phyloP scores from a whole-genome alignment of 2,329 filamentous ascomycete genomes.

The Alternaria sp. region DNA sequence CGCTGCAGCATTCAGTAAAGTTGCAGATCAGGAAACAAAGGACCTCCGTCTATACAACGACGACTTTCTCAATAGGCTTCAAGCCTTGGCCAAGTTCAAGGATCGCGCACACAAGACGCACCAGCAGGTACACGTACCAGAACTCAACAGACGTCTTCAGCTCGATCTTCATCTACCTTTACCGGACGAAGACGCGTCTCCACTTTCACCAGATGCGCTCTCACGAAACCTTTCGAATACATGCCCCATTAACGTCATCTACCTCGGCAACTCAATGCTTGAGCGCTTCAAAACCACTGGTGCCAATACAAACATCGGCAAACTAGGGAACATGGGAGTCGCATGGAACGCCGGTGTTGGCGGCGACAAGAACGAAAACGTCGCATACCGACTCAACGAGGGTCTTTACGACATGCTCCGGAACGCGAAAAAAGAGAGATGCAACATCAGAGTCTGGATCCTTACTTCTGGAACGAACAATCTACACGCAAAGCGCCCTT shows the following conservation, averaged over 20 bases:
- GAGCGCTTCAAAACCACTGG: constrained; percentile 29
- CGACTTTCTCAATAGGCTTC: too few species aligned
- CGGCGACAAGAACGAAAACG: constrained; percentile 25
- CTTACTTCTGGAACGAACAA: constrained; percentile 25
- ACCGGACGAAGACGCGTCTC: not conserved
- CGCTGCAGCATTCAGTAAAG: too few species aligned
- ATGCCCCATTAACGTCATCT: constrained; percentile 14
- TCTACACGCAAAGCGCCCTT: not conserved
- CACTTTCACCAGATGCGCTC: not conserved
- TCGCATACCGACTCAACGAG: constrained; percentile 7
- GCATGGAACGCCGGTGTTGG: constrained; percentile 25
- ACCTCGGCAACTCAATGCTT: constrained; percentile 31
- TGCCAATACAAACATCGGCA: constrained; percentile 9
- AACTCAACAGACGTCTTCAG: not conserved
- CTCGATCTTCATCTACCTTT: not conserved
- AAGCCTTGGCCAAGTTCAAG: too few species aligned
- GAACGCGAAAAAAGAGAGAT: not conserved
- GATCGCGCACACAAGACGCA: too few species aligned
- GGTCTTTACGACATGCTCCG: constrained; percentile 11
- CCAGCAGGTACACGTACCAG: not conserved
- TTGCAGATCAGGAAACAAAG: too few species aligned
- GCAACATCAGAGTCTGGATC: constrained; percentile 21
- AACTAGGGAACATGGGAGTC: not conserved
- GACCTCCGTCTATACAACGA: too few species aligned
- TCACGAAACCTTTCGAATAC: constrained; percentile 18